Base-by-base conservation (phyloP, 2,329 filamentous ascomycete genomes). In the Neurospora crassa region DNA sequence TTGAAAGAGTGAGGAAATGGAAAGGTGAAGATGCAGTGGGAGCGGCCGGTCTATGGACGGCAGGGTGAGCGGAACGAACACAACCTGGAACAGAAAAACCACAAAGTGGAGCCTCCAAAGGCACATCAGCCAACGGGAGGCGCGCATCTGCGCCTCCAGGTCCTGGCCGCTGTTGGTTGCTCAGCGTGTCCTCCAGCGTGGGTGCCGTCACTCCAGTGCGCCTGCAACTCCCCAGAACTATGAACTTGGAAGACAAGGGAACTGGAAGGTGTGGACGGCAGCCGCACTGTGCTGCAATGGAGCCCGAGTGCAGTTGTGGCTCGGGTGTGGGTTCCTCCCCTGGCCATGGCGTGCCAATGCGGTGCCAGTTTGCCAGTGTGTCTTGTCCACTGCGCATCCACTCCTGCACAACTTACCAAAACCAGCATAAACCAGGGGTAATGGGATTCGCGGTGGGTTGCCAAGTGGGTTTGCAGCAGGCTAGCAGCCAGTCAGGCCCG, bases 1-100 rank as follows among this genome's bases (percentile, higher is more conserved):
- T 76, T 74, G 67, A 71, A 72, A 70, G 75, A 77, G 70, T 74
- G 74, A 74, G 75, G 74, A 72, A 72, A 70, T 71, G 73, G 74
- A 74, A 74, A 74, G 74, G 73, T 68, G 72, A 73, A 71, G 69
- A 40, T 69, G 73, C 68, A 72, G 70, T 70, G 73, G 70, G 68
- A 70, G 70, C 41, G 69, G 74, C 40, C 45, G 59, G 42, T n/a
- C 37, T 20, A 34, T 41, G 34, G 67, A 41, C 41, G 43, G 43
- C 41, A 68, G 42, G 63, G 40, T 67, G 40, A 41, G 59, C 67
- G 29, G 42, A 70, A 47, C 24, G 34, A 43, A 68, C 40, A 71
- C 63, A 43, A 69, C 34, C 34, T 37, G 34, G 34, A 37, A 37
- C 34, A 43, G 29, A 40, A 37, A 29, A 43, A 68, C 47, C 34